Conservation (phyloP, 176 grass and related monocot species). For the Pontederia paniculata region DNA sequence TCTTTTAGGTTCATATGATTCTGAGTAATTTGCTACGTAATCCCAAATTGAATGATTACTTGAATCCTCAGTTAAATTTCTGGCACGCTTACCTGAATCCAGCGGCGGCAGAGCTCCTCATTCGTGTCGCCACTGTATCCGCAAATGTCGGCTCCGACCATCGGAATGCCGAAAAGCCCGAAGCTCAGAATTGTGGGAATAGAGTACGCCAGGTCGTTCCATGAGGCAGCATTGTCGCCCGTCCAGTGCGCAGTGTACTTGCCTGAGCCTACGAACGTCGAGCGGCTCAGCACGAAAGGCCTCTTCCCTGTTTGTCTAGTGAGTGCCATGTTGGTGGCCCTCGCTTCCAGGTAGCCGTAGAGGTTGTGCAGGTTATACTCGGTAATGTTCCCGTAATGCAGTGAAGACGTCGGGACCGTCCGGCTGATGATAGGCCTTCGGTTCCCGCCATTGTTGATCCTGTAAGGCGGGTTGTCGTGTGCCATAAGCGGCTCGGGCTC, state of each 20-base stretch:
- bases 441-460: constrained; percentile 51
- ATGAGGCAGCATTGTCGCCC: constrained; percentile 38
- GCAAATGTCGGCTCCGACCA: constrained; percentile 73
- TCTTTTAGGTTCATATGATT: too few relatives aligned
- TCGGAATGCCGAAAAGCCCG: constrained; percentile 64
- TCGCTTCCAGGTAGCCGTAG: constrained; percentile 42
- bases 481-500: constrained; percentile 22
- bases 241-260: constrained; percentile 70
- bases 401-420: constrained; percentile 43
- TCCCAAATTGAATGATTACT: too few relatives aligned
- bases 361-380: constrained; percentile 81
- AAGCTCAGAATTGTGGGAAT: constrained; percentile 63
- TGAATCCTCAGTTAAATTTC: too few relatives aligned
- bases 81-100: constrained; percentile 48
- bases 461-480: constrained; percentile 60
- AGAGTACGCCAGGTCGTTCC: constrained; percentile 51
- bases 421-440: constrained; percentile 39
- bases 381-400: constrained; percentile 38
- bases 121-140: constrained; percentile 53
- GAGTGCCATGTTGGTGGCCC: constrained; percentile 44
- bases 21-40: too few relatives aligned
- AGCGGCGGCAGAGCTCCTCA: constrained; percentile 60
- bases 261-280: constrained; percentile 69
- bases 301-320: constrained; percentile 41
- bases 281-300: constrained; percentile 61